These are phyloP conservation scores for Nitzschia sp. DNA, from an alignment of 108 stramenopile species.

Conservation along the genomic window DNA sequence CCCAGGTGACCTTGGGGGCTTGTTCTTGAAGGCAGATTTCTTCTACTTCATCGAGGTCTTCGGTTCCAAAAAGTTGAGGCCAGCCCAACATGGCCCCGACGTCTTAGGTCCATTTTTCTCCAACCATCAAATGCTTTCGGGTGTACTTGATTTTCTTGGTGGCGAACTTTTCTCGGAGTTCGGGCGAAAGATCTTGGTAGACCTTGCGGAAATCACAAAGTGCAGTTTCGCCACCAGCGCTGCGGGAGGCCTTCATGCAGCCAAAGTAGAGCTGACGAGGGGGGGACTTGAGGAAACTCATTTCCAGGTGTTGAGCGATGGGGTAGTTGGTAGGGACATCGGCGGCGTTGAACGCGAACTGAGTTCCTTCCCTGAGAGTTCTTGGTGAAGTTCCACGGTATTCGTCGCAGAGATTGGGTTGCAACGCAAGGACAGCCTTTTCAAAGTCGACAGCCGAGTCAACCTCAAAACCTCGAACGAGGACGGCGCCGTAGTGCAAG, in stretches of 20 bases:
- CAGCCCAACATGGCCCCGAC: conserved; percentile 31
- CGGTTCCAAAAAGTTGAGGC: conserved; percentile 43
- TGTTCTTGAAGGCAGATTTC: conserved; percentile 18
- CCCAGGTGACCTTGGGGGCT: conserved; percentile 14
- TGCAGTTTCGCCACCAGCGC: conserved; percentile 37
- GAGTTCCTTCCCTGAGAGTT: conserved; percentile 17
- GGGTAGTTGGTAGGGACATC: conserved; percentile 41
- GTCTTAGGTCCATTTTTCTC: conserved; percentile 23
- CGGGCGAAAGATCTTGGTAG: conserved; percentile 22
- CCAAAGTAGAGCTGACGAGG: conserved; percentile 38
- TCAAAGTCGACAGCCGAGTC: conserved; percentile 29
- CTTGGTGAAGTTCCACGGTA: conserved; percentile 57
- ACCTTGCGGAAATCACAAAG: conserved; percentile 43
- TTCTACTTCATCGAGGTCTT: conserved; percentile 32
- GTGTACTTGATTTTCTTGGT: conserved; percentile 42
- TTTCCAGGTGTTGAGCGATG: conserved; percentile 48
- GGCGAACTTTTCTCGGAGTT: conserved; percentile 34
- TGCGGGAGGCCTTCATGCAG: conserved; percentile 25
- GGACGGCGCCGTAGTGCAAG: conserved; percentile 45
- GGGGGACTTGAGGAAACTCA: conserved; percentile 35
- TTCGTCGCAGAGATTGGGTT: conserved; percentile 38
- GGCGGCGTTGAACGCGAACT: conserved; percentile 42
- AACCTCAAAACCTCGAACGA: conserved; percentile 46
- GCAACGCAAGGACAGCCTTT: conserved; percentile 9
- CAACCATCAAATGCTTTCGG: conserved; percentile 30